Base-by-base conservation (phyloP, 352 stramenopile species). In the Globisporangium middletonii region DNA sequence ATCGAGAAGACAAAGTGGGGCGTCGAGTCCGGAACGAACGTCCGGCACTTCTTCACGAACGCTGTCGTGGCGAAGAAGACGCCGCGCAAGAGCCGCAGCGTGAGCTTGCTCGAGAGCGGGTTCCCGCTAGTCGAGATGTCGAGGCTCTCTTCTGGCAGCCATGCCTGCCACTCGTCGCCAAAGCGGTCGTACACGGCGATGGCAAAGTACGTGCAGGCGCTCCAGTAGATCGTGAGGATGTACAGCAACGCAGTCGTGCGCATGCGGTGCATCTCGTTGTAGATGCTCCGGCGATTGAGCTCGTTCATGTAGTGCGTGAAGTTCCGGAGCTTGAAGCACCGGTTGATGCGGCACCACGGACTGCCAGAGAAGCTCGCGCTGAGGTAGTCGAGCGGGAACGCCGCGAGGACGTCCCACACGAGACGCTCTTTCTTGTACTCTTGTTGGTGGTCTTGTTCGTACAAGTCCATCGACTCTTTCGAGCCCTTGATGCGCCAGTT, bases 11-110 rank as follows among this genome's bases (percentile, higher is more conserved):
- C 64, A 11, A 72, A 76, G 47, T 84, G 67, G 12, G 83, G 54
- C 43, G 75, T 64, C 0, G 62, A 62, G 11, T 57, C 68, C 4
- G 77, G 74, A 1, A 73, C 52, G 28, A 87, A 83, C 6, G 77
- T 87, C 37, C 55, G 63, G 13, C 65, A 76, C 46, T 84, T 87
- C 50, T 87, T 87, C 16, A 84, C 73, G 26, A 87, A 85, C 7
- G 72, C 71, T 3, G 74, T 83, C 18, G 72, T 75, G 2, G 70
- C 75, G 53, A 83, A 85, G 12, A 69, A 65, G 12, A 85, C 61
- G 2, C 74, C 74, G 19, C 74, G 70, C 33, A 87, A 73, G 2
- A 87, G 43, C 28, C 74, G 73, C 12, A 72, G 50, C 41, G 78
- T 28, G n/a, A 83, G 49, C 27, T 79, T 9, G 18, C 64, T 56